phyloP scores from a whole-genome alignment of 305 asterid species.

The Petunia hybrid region DNA sequence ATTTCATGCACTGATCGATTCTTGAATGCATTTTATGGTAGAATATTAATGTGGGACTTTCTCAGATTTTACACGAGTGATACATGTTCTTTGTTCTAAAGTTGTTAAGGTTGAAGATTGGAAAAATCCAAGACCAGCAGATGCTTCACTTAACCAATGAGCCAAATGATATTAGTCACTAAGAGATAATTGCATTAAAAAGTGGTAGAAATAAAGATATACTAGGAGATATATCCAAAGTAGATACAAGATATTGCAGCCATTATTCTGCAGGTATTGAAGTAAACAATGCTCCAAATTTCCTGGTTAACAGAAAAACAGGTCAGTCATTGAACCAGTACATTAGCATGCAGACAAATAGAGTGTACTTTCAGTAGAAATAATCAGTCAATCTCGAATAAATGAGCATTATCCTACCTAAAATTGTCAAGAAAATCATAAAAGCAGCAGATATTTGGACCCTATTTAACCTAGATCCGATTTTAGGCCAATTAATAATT shows the following conservation, averaged over 20 bases:
- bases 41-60: too few relatives aligned
- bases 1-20: too few relatives aligned
- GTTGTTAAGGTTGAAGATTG: slow-evolving; percentile 85
- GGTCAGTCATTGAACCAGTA: not conserved
- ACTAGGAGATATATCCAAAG: slow-evolving; percentile 74
- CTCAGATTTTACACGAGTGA: too few relatives aligned
- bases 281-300: slow-evolving; percentile 82
- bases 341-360: not conserved
- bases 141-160: slow-evolving; percentile 48
- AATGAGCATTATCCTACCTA: slow-evolving; percentile 51
- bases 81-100: slow-evolving; percentile 58
- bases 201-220: not conserved
- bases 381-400: too few relatives aligned
- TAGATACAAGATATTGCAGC: slow-evolving; percentile 79
- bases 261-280: slow-evolving; percentile 72
- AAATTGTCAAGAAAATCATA: slow-evolving; percentile 79
- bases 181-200: not conserved
- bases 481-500: too few relatives aligned
- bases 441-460: slow-evolving; percentile 73
- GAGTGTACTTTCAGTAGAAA: not conserved
- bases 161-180: not conserved
- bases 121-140: slow-evolving; percentile 78
- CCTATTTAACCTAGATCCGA: too few relatives aligned
- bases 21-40: too few relatives aligned
- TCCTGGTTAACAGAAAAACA: slow-evolving; percentile 47